Evolutionary conservation across 225 moss, liverwort and hornwort species (phyloP).

Genomic region (Sphagnum tenellum): DNA sequence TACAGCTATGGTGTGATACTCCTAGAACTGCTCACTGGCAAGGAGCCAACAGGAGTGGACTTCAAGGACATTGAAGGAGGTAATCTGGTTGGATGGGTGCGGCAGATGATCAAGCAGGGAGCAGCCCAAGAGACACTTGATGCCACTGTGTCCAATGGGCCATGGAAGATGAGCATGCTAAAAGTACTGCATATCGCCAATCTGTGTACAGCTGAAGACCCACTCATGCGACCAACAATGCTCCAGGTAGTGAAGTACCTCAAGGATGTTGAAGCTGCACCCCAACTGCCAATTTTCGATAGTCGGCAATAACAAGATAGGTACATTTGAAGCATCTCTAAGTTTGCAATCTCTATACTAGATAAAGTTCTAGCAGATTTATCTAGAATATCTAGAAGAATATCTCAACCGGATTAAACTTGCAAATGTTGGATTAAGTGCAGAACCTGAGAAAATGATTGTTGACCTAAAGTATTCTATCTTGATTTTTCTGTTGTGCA

Average conservation of each 20-base stretch:
- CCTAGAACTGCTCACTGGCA: constrained; percentile 44
- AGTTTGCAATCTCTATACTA: not conserved
- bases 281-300: no score
- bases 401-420: no score
- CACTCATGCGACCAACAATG: constrained; percentile 39
- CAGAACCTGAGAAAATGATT: no score
- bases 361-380: no score
- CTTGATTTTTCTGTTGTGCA: no score
- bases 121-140: constrained; percentile 21
- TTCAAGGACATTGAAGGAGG: constrained; percentile 31
- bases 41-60: constrained; percentile 42
- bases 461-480: no score
- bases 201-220: constrained; percentile 44
- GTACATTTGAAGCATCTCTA: not conserved
- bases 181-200: constrained; percentile 33
- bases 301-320: no score
- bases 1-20: constrained; percentile 60
- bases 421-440: no score
- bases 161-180: constrained; percentile 43
- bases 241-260: constrained; percentile 47
- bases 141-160: constrained; percentile 28
- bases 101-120: constrained; percentile 30
- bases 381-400: no score
- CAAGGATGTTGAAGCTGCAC: constrained; percentile 24
- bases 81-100: constrained; percentile 42